Evolutionary conservation across 2,329 filamentous ascomycete species (phyloP), one percentile per base, ranked within the genome.

Genomic region (Arthrobotrys sphaeroides): DNA sequence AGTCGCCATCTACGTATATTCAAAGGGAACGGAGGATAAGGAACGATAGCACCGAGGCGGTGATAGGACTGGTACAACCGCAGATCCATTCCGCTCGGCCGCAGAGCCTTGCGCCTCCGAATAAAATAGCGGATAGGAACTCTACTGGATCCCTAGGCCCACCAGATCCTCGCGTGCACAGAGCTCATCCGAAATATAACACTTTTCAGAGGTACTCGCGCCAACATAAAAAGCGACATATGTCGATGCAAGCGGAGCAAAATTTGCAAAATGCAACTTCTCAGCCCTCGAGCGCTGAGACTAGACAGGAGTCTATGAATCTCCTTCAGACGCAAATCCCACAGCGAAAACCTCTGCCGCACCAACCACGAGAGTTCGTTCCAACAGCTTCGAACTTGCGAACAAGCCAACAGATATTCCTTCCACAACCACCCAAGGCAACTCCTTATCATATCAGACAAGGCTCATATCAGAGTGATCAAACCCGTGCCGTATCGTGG

Each of bases 161-260:
- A 3, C 70, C 70, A 13, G 70, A 74, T 20, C 70, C 70, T 13
- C 33, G 49, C 28, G 43, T 74, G 38, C 70, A 74, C 18, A 36
- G 70, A 13, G 70, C 70, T 7, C 70, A 74, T 28, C 70, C 70
- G 31, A 55, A 57, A 59, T 74, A 74, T 51, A 74, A 74, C 36
- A 68, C 64, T 12, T 74, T 74, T n/a, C 70, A 74, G 33, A 47
- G 70, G 31, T 74, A 74, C 12, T 74, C 70, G 13, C 43, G 70
- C 13, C 70, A 74, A 26, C 70, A 68, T 47, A 59, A 59, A 64
- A 66, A 38, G n/a, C 16, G 59, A 57, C 59, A 57, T 18, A 22
- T 47, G 55, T 55, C 31, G 4, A 18, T 68, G 16, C 40, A n/a
- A n/a, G 22, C 12, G n/a, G 60, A 43, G 36, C 55, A 43, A 45